phyloP scores from a whole-genome alignment of 768 basidiomycete genomes.

The Tricholomella constricta region DNA sequence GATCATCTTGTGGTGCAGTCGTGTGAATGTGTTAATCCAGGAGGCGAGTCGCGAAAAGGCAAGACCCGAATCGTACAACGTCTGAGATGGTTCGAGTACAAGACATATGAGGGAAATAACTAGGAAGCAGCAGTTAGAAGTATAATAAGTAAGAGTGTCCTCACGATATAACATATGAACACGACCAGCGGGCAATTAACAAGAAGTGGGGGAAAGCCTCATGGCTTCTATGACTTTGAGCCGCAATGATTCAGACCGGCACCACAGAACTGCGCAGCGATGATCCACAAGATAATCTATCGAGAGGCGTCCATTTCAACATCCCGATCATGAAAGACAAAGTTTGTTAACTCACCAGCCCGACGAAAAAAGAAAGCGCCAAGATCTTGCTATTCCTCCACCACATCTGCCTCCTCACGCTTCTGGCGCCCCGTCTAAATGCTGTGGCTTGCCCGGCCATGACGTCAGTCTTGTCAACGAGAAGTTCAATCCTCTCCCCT shows the following conservation, averaged over 20 bases:
- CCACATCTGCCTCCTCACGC: conserved; percentile 85
- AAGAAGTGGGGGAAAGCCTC: too few relatives aligned
- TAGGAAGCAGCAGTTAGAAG: neutral
- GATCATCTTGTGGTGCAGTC: neutral
- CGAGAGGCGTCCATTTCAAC: neutral
- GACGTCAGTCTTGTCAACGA: conserved; percentile 96
- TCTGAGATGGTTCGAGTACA: neutral
- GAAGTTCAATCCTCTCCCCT: conserved; percentile 92
- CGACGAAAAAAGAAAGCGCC: conserved; percentile 71
- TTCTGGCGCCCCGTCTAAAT: conserved; percentile 86
- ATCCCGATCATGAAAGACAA: conserved; percentile 6
- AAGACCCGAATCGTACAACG: neutral
- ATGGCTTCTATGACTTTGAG: conserved; percentile 17
- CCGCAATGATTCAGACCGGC: conserved; percentile 72
- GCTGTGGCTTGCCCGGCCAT: conserved; percentile 94
- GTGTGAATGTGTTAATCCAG: neutral
- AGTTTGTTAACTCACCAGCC: conserved; percentile 47
- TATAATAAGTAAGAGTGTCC: neutral
- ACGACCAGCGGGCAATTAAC: neutral
- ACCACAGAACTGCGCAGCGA: conserved; percentile 91
- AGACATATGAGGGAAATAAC: neutral
- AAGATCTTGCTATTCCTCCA: conserved; percentile 80
- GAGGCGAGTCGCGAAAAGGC: neutral
- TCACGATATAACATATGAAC: neutral
- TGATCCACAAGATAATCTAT: conserved; percentile 76